These are phyloP conservation scores for Aspergillus brunneoviolaceus DNA, from an alignment of 2,329 filamentous ascomycete species.

Conservation along the genomic window DNA sequence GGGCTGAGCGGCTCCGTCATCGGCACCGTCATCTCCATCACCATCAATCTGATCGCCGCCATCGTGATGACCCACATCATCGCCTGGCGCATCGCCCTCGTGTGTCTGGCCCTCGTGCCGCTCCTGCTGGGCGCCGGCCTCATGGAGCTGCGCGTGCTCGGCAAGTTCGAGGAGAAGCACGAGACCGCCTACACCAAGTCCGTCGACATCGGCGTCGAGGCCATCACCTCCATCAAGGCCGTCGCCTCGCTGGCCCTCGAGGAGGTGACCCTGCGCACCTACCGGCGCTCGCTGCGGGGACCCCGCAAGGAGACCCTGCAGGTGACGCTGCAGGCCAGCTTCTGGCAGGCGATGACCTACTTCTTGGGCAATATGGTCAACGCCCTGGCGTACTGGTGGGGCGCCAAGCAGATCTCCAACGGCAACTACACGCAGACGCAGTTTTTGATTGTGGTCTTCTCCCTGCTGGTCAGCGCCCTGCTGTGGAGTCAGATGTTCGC, in stretches of 20 bases:
- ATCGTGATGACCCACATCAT: constrained; percentile 68
- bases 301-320: constrained; percentile 51
- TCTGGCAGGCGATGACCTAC: constrained; percentile 46
- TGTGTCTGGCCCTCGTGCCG: constrained; percentile 67
- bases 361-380: constrained; percentile 64
- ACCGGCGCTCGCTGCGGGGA: constrained; percentile 43
- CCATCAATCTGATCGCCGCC: constrained; percentile 66
- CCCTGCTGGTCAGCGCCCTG: constrained; percentile 70
- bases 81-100: constrained; percentile 73
- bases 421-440: constrained; percentile 64
- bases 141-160: constrained; percentile 64
- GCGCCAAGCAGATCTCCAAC: constrained; percentile 64
- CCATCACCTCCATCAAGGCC: constrained; percentile 43
- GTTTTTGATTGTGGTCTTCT: constrained; percentile 71
- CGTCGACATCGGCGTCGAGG: constrained; percentile 49
- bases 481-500: constrained; percentile 73
- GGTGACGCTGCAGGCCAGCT: constrained; percentile 45
- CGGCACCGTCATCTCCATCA: constrained; percentile 66
- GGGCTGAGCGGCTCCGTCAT: constrained; percentile 70
- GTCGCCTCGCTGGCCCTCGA: constrained; percentile 54
- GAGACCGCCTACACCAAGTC: constrained; percentile 52
- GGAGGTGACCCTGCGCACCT: constrained; percentile 47
- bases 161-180: constrained; percentile 57
- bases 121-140: constrained; percentile 67
- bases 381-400: constrained; percentile 78